Evolutionary conservation across 2,329 filamentous ascomycete species (phyloP), one percentile per base, ranked within the genome.

Genomic region (Gyromitra esculenta): DNA sequence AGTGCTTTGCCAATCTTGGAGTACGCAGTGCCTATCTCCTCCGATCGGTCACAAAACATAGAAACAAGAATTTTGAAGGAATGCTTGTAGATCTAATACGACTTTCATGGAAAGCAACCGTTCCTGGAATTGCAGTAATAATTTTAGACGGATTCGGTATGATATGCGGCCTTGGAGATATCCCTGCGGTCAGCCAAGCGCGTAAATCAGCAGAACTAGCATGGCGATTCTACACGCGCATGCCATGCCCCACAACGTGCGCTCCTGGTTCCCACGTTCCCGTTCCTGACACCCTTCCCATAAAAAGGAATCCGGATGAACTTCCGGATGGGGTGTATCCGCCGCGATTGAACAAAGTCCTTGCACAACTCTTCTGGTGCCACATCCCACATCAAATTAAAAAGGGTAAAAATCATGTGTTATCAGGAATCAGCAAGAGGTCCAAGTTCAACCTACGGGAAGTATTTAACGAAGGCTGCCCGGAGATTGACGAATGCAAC

Each of bases 251-350:
- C 63, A 56, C 64, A 74, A 74, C 71, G 71, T 74, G 71, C 43
- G 43, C 56, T 73, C 71, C 63, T 73, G 70, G 63, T 54, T 73
- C 45, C 71, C 71, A 74, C 71, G 71, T 74, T 74, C 71, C 31
- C 35, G 71, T 74, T 69, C 71, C 71, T 74, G 71, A 9, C 71
- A 63, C 71, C 56, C 68, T 63, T 69, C 63, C 71, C n/a, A 37
- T 45, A 52, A 67, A 43, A 73, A 43, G 31, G 31, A 37, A 25
- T 31, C 8, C 43, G 63, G 54, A 21, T 7, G 63, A 67, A 45
- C 63, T 74, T 74, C 71, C 63, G 8, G n/a, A 68, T 68, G n/a
- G 71, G 65, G 59, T n/a, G 21, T 15, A 43, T 31, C 31, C 64
- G 9, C 71, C 45, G 71, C 64, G 35, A n/a, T 48, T 50, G 41